A percentile compares a stretch with the other conserved stretches of the same genome.
phyloP scores from a whole-genome alignment of 1,284 basidiomycete genomes.

The Cutaneotrichosporon spelunceum region DNA sequence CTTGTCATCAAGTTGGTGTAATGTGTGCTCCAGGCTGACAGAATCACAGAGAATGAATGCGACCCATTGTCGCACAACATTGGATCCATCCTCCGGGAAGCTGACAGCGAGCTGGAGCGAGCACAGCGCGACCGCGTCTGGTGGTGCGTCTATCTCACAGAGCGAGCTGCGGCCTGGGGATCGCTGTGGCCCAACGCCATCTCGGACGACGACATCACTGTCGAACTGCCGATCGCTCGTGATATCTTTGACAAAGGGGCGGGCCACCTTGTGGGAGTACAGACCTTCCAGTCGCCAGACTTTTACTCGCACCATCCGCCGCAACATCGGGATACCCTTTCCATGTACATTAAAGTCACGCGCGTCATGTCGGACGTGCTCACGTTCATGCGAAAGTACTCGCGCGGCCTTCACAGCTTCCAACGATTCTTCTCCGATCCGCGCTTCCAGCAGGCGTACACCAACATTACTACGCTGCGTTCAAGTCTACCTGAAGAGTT shows the following conservation, averaged over 20 bases:
- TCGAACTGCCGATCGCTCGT: slow-evolving; percentile 42
- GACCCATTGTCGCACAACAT: slow-evolving; percentile 21
- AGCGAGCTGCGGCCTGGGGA: slow-evolving; percentile 18
- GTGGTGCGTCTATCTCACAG: slow-evolving; percentile 41
- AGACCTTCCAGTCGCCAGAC: slow-evolving; percentile 32
- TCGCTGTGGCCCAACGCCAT: slow-evolving; percentile 17
- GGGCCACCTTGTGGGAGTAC: slow-evolving; percentile 30
- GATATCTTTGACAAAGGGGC: slow-evolving; percentile 26
- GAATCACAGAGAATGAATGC: not conserved
- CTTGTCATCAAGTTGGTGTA: slow-evolving; percentile 30
- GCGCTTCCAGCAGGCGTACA: slow-evolving; percentile 28
- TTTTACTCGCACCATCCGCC: slow-evolving; percentile 29
- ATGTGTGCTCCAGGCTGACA: not conserved
- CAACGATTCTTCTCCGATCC: slow-evolving; percentile 35
- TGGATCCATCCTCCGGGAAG: slow-evolving; percentile 13
- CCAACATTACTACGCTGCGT: slow-evolving; percentile 41
- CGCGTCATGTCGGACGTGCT: slow-evolving; percentile 54
- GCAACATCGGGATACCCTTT: slow-evolving; percentile 51
- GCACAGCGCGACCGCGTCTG: slow-evolving; percentile 41
- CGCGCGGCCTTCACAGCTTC: slow-evolving; percentile 31
- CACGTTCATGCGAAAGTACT: slow-evolving; percentile 38
- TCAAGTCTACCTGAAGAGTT: slow-evolving; percentile 36
- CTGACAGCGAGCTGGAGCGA: slow-evolving; percentile 29
- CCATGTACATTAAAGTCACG: slow-evolving; percentile 64
- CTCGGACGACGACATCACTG: slow-evolving; percentile 40